Percentiles rank a stretch among this genome's conserved stretches.
Evolutionary conservation across 108 stramenopile species (phyloP).

Genomic region (Nitzschia putrida): DNA sequence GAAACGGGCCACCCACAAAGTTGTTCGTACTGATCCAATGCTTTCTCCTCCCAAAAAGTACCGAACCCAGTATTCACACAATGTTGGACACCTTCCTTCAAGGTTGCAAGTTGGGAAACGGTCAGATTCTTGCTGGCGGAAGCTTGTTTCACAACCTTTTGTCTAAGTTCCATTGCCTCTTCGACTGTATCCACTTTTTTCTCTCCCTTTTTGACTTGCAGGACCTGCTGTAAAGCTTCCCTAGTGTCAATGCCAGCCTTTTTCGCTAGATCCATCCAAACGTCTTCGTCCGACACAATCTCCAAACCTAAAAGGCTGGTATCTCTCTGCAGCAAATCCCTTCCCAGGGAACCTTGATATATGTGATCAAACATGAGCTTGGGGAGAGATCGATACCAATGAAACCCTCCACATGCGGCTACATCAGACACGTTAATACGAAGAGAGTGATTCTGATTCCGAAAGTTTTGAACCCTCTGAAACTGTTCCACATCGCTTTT

Average conservation of each 20-base stretch:
- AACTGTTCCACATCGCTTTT: too few species aligned
- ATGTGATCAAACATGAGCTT: slow-evolving; percentile 57
- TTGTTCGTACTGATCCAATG: slow-evolving; percentile 69
- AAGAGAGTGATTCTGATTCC: slow-evolving; percentile 51
- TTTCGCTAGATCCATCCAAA: slow-evolving; percentile 55
- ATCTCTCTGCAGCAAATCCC: slow-evolving; percentile 53
- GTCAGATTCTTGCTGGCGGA: slow-evolving; percentile 42
- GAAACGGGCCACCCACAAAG: slow-evolving; percentile 60
- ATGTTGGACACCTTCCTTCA: slow-evolving; percentile 53
- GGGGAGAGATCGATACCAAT: slow-evolving; percentile 59
- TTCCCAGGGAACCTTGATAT: slow-evolving; percentile 70
- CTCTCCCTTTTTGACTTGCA: slow-evolving; percentile 49
- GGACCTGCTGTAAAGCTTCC: slow-evolving; percentile 39
- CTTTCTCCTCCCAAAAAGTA: slow-evolving; percentile 63
- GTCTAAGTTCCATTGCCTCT: slow-evolving; percentile 41
- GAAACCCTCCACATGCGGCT: slow-evolving; percentile 62
- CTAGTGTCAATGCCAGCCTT: slow-evolving; percentile 44
- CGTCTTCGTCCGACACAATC: slow-evolving; percentile 38
- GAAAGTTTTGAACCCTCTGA: slow-evolving; percentile 25
- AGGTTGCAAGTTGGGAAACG: slow-evolving; percentile 34
- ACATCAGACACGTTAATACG: slow-evolving; percentile 58
- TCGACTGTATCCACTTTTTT: slow-evolving; percentile 44
- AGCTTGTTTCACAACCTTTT: slow-evolving; percentile 35
- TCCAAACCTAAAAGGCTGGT: slow-evolving; percentile 51
- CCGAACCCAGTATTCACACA: slow-evolving; percentile 71